A percentile compares a stretch with the other conserved stretches of the same genome.
Evolutionary conservation across 148 eudicot genomes (phyloP).

Genomic region (Rhododendron ferrugineum): DNA sequence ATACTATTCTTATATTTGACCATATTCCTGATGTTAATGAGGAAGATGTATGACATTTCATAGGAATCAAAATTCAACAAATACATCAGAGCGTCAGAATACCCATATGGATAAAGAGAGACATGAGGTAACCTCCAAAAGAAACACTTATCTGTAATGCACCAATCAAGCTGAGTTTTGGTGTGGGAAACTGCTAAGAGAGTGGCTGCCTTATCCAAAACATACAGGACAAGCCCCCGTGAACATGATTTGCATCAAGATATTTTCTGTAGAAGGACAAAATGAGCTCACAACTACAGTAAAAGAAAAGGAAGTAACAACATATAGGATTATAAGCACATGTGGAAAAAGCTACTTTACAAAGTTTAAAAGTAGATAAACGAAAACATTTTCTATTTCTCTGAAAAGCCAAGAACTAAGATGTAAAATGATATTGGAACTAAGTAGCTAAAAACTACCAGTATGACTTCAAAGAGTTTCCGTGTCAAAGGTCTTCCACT

Average conservation of each 20-base stretch:
- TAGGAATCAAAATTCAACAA: background rate
- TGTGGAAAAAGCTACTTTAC: background rate
- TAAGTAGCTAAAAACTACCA: background rate
- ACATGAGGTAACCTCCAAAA: background rate
- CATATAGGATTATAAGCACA: background rate
- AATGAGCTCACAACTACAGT: background rate
- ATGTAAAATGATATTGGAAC: background rate
- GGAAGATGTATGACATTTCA: conserved; percentile 7
- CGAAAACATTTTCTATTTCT: background rate
- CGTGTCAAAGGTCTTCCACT: background rate
- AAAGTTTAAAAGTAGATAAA: background rate
- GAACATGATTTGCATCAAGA: background rate
- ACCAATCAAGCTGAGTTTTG: conserved; percentile 2
- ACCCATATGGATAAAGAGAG: background rate
- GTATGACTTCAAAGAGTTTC: background rate
- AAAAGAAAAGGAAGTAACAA: background rate
- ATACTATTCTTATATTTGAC: background rate
- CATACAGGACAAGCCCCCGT: background rate
- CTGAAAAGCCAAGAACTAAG: background rate
- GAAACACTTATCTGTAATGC: conserved; percentile 1
- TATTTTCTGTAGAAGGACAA: background rate
- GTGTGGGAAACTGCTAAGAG: conserved; percentile 3
- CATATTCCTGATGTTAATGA: conserved; percentile 1
- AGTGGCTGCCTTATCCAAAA: background rate
- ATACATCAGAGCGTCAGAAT: background rate